Evolutionary conservation across 2,329 filamentous ascomycete species (phyloP).

Genomic region (Cercospora zeae-maydis): DNA sequence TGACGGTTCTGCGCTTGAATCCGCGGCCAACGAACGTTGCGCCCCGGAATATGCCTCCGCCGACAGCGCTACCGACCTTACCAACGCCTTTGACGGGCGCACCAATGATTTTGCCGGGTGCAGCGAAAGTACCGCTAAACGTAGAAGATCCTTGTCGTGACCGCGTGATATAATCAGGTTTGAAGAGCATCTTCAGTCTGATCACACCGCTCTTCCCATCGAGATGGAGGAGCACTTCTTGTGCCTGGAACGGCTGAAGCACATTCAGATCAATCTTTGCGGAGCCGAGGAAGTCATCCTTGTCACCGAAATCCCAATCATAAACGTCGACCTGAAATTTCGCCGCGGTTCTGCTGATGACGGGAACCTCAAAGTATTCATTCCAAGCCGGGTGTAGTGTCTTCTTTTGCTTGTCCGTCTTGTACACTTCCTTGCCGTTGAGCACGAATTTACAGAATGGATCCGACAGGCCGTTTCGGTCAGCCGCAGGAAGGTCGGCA

Average conservation of each 20-base stretch:
- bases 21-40: constrained; percentile 87
- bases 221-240: constrained; percentile 69
- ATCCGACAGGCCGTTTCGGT: constrained; percentile 94
- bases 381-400: constrained; percentile 94
- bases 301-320: constrained; percentile 96
- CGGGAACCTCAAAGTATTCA: constrained; percentile 81
- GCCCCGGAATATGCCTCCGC: constrained; percentile 79
- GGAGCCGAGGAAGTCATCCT: constrained; percentile 83
- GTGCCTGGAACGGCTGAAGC: constrained; percentile 78
- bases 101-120: constrained; percentile 85
- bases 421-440: constrained; percentile 85
- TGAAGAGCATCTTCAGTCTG: constrained; percentile 82
- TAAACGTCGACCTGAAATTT: constrained; percentile 80
- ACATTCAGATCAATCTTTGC: constrained; percentile 70
- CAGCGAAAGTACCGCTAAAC: constrained; percentile 84
- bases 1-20: constrained; percentile 68
- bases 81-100: constrained; percentile 92
- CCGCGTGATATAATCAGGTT: constrained; percentile 83
- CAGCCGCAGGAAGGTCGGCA: constrained; percentile 81
- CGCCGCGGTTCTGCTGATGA: constrained; percentile 80
- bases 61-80: constrained; percentile 66
- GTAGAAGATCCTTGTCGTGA: constrained; percentile 86
- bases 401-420: constrained; percentile 96
- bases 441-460: constrained; percentile 94
- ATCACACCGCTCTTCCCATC: constrained; percentile 88